A percentile compares a stretch with the other conserved stretches of the same genome.
phyloP scores from a whole-genome alignment of 2,329 filamentous ascomycete genomes.

The Diaporthe ilicicola region DNA sequence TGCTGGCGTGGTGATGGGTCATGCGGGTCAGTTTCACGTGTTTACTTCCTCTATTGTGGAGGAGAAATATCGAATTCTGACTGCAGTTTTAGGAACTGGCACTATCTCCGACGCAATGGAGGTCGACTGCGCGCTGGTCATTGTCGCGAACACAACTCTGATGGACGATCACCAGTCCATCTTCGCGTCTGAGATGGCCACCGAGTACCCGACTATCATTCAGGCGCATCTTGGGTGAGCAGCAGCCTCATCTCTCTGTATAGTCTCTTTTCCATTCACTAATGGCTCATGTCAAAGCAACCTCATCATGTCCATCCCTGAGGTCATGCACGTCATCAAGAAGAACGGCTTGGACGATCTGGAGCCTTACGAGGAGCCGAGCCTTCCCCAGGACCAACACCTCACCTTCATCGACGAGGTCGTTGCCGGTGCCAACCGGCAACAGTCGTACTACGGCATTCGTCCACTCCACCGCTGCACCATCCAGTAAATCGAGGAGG shows the following conservation, averaged over 20 bases:
- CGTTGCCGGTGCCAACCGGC: not conserved
- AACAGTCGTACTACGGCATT: not conserved
- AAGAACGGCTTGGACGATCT: slow-evolving; percentile 37
- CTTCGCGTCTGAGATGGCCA: slow-evolving; percentile 78
- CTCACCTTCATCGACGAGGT: slow-evolving; percentile 43
- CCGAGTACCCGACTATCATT: slow-evolving; percentile 77
- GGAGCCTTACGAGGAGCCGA: slow-evolving; percentile 37
- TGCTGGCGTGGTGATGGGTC: slow-evolving; percentile 83
- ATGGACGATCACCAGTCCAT: slow-evolving; percentile 93
- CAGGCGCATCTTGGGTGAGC: slow-evolving; percentile 72
- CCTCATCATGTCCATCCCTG: slow-evolving; percentile 38
- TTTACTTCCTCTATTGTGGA: not conserved
- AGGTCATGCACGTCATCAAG: slow-evolving; percentile 34
- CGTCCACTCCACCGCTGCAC: not conserved
- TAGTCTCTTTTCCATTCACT: not conserved
- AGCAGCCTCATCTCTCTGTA: no score
- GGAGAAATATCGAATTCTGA: not conserved
- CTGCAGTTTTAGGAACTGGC: slow-evolving; percentile 73
- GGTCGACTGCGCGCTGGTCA: slow-evolving; percentile 78
- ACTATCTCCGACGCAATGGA: slow-evolving; percentile 86
- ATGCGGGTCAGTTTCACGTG: slow-evolving; percentile 73
- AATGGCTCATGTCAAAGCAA: slow-evolving; percentile 31
- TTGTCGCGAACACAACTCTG: slow-evolving; percentile 84
- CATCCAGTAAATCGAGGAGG: not conserved
- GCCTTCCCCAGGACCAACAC: slow-evolving; percentile 42